A percentile compares a stretch with the other conserved stretches of the same genome.
Evolutionary conservation across 768 basidiomycete genomes (phyloP).

Genomic region (Ramaria sp.): DNA sequence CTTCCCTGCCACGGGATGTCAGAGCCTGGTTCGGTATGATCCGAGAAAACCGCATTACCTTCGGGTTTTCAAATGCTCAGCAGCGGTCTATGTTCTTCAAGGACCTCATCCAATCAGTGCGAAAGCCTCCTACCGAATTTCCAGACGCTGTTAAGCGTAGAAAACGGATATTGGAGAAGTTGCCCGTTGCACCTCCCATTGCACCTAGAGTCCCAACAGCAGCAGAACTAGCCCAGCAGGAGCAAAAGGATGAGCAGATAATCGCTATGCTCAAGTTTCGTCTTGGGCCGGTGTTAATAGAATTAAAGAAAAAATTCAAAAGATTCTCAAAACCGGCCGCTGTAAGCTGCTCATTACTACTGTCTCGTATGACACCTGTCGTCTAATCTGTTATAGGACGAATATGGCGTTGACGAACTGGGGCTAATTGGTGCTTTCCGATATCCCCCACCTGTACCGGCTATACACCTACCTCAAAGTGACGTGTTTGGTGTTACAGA

Average conservation of each 20-base stretch:
- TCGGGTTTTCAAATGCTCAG: constrained; percentile 38
- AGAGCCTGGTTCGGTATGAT: constrained; percentile 80
- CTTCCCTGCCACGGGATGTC: constrained; percentile 69
- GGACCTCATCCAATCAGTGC: constrained; percentile 55
- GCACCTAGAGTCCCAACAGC: constrained; percentile 75
- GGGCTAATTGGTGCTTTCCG: constrained; percentile 7
- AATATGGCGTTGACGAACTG: constrained; percentile 46
- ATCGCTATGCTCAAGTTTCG: constrained; percentile 79
- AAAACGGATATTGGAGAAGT: constrained; percentile 73
- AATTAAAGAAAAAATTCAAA: constrained; percentile 89
- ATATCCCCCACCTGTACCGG: not conserved
- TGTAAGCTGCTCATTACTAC: constrained; percentile 33
- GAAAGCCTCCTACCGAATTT: constrained; percentile 74
- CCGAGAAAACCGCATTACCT: constrained; percentile 62
- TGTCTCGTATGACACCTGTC: not conserved
- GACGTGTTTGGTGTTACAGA: not conserved
- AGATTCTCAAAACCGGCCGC: constrained; percentile 72
- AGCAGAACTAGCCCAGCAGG: constrained; percentile 73
- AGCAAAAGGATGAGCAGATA: constrained; percentile 68
- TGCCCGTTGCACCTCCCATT: constrained; percentile 83
- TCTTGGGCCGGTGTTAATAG: constrained; percentile 81
- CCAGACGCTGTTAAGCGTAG: constrained; percentile 79
- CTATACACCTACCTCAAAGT: not conserved
- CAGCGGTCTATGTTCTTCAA: constrained; percentile 72
- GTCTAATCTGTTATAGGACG: constrained; percentile 40